Evolutionary conservation across 805 yeast species (phyloP), one percentile per base, ranked within the genome.

Genomic region (Barnettozyma wickerhamii): DNA sequence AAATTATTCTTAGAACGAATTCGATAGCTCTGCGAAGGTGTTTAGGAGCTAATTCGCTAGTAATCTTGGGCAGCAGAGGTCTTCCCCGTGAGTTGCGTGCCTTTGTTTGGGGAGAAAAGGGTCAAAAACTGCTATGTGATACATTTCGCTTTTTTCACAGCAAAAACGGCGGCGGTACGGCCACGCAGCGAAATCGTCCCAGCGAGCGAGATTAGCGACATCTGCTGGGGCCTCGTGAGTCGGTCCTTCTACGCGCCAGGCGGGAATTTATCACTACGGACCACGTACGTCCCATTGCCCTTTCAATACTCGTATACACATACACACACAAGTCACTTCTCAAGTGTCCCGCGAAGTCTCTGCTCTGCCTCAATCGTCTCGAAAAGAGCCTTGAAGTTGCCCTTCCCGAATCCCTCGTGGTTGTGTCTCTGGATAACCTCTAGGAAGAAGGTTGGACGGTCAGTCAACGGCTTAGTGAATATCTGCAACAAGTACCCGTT

Each of bases 391-490:
- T 79, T 83, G 65, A 87, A 87, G 46, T 89, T 87, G 2, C 95
- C 95, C 37, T 88, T 88, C 1, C 95, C 96, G 62, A 87, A 87
- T 0, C 96, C 96, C 45, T 81, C 73, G 57, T 84, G 90, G 53
- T 84, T 82, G 51, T 72, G 69, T 45, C 95, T 72, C 62, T 87
- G 93, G 47, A 87, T 87, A 19, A 87, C 72, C 59, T 87, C 95
- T 48, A 87, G 66, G 56, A 87, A 87, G 33, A 86, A 69, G 0
- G 95, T 85, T 21, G 96, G 96, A 29, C 95, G 69, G 53, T 81
- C 90, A 46, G 75, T 74, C 14, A 84, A 56, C 0, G 95, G 91
- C 49, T 79, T 77, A 15, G 93, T 83, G 62, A 88, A 87, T 29
- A 87, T 68, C 59, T 87, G 96, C 39, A 88, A 65, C 17, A 87